Conservation (phyloP, 257 asterid genomes). For the Scutellaria galericulata region DNA sequence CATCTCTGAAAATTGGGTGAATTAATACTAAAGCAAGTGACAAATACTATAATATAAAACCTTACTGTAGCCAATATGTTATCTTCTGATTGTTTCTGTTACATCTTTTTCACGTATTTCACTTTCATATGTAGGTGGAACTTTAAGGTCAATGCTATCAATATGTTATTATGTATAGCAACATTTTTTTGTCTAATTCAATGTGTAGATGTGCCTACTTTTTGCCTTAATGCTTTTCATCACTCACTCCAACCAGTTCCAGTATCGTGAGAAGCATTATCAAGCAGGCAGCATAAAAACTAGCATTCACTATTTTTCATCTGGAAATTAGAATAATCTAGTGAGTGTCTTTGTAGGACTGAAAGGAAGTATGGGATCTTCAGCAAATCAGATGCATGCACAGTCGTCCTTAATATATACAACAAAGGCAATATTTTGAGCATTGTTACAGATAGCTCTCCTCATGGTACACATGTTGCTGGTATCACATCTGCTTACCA, state of each 20-base stretch:
- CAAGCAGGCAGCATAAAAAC: conserved; percentile 30
- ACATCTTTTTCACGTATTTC: background rate
- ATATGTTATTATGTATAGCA: background rate
- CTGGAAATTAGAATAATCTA: conserved; percentile 35
- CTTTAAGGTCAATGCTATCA: conserved; percentile 3
- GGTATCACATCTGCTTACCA: conserved; percentile 95
- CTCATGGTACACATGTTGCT: conserved; percentile 99
- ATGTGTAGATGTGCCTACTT: conserved; percentile 11
- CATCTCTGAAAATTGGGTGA: conserved; percentile 22
- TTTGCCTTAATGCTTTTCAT: conserved; percentile 16
- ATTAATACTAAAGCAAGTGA: conserved; percentile 18
- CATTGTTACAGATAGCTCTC: conserved; percentile 91
- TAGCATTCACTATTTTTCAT: conserved; percentile 26
- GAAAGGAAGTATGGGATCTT: conserved; percentile 88
- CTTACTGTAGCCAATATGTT: background rate
- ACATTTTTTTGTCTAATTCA: conserved; percentile 1
- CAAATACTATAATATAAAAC: conserved; percentile 4
- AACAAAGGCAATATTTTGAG: conserved; percentile 85
- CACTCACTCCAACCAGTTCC: conserved; percentile 30
- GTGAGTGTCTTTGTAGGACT: conserved; percentile 56
- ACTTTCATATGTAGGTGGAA: conserved; percentile 21
- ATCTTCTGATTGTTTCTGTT: conserved; percentile 20
- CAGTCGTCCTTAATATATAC: conserved; percentile 75
- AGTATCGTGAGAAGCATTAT: conserved; percentile 26
- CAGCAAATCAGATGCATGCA: conserved; percentile 93